These are phyloP conservation scores for Ascosphaera apis DNA, from an alignment of 2,329 filamentous ascomycete species.

Conservation along the genomic window DNA sequence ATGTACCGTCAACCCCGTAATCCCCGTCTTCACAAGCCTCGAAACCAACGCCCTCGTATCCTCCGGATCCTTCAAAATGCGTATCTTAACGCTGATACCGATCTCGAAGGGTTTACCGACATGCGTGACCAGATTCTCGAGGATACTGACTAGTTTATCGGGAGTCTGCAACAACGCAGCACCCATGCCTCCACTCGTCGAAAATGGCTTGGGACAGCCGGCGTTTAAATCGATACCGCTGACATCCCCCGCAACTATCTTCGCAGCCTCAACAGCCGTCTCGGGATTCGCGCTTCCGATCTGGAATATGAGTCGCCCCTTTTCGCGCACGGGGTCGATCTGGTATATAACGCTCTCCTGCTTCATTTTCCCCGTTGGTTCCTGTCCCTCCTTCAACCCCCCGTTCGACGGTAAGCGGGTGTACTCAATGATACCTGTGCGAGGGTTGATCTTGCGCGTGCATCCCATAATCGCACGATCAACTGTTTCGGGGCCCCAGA, in stretches of 20 bases:
- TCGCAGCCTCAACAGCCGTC: constrained; percentile 62
- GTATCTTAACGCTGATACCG: constrained; percentile 92
- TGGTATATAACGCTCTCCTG: constrained; percentile 59
- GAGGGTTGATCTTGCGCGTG: constrained; percentile 50
- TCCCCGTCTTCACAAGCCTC: constrained; percentile 62
- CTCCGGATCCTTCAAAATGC: constrained; percentile 54
- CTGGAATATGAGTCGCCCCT: constrained; percentile 61
- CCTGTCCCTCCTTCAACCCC: constrained; percentile 10
- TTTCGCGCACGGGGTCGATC: constrained; percentile 56
- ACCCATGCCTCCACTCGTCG: constrained; percentile 82
- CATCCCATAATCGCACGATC: constrained; percentile 82
- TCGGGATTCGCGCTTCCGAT: constrained; percentile 71
- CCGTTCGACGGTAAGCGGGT: constrained; percentile 51
- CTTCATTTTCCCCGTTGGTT: constrained; percentile 9
- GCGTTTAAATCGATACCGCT: constrained; percentile 92
- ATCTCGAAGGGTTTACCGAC: constrained; percentile 61
- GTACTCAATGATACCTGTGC: constrained; percentile 66
- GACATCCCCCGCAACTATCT: constrained; percentile 66
- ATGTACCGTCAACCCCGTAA: constrained; percentile 78
- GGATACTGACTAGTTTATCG: constrained; percentile 60
- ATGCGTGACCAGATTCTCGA: constrained; percentile 58
- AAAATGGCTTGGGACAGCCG: constrained; percentile 95
- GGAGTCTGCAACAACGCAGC: constrained; percentile 71
- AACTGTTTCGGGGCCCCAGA: constrained; percentile 94
- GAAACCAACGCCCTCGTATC: constrained; percentile 58